Conservation (phyloP, 208 protist species). For the Acanthamoeba divionensis region DNA sequence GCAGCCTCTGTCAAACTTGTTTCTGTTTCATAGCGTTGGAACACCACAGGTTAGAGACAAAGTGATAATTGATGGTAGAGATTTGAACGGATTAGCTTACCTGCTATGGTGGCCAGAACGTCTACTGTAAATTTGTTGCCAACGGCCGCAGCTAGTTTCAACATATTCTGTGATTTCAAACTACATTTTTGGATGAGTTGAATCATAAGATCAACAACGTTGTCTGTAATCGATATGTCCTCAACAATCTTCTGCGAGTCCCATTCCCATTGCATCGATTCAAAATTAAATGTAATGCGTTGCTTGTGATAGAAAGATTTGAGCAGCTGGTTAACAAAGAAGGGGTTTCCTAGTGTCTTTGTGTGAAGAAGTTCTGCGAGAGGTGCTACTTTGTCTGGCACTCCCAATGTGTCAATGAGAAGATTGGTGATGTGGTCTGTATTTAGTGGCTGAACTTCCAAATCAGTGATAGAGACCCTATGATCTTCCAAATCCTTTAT, state of each 20-base stretch:
- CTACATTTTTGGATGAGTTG: not conserved
- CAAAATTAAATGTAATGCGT: constrained; percentile 15
- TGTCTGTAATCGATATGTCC: not conserved
- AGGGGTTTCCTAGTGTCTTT: constrained; percentile 44
- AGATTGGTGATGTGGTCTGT: not conserved
- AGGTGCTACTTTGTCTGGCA: not conserved
- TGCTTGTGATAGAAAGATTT: not conserved
- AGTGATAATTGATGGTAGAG: not conserved
- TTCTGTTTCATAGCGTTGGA: too few relatives aligned
- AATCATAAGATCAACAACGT: constrained; percentile 48
- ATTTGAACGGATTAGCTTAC: not conserved
- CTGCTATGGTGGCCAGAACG: not conserved
- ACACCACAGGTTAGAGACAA: not conserved
- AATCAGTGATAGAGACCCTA: not conserved
- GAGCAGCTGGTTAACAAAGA: constrained; percentile 52
- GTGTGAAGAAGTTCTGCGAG: not conserved
- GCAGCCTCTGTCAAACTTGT: not conserved
- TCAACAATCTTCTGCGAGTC: not conserved
- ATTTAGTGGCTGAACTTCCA: constrained; percentile 13
- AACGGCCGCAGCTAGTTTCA: constrained; percentile 13
- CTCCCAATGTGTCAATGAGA: constrained; percentile 20
- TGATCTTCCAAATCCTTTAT: not conserved
- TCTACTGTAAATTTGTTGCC: constrained; percentile 19
- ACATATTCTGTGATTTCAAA: not conserved
- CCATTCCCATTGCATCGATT: not conserved